These are phyloP conservation scores for Phytophthora citricola DNA, from an alignment of 352 stramenopile genomes.

Conservation along the genomic window DNA sequence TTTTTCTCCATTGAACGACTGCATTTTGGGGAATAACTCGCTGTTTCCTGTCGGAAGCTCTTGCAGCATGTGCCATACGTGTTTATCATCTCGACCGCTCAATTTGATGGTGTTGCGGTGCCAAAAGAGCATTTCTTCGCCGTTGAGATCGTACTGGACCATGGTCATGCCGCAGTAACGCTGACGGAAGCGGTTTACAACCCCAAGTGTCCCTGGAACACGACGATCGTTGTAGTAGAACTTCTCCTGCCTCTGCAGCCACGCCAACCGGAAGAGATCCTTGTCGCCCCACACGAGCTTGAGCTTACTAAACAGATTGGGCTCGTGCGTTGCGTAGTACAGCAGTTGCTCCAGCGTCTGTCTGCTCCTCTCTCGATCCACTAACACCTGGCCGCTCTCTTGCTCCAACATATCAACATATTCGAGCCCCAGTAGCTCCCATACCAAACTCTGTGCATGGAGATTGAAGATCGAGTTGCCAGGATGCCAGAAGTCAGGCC, in stretches of 20 bases:
- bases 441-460: slow-evolving; percentile 63
- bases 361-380: slow-evolving; percentile 40
- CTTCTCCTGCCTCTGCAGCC: slow-evolving; percentile 37
- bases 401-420: slow-evolving; percentile 62
- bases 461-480: slow-evolving; percentile 68
- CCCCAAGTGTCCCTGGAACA: slow-evolving; percentile 47
- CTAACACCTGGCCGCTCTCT: slow-evolving; percentile 58
- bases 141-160: slow-evolving; percentile 56
- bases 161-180: slow-evolving; percentile 60
- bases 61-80: slow-evolving; percentile 57
- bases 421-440: slow-evolving; percentile 49
- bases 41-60: slow-evolving; percentile 38
- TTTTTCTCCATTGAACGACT: slow-evolving; percentile 61
- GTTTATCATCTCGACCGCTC: slow-evolving; percentile 44
- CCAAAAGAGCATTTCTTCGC: slow-evolving; percentile 48
- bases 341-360: slow-evolving; percentile 52
- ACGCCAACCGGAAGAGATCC: slow-evolving; percentile 62
- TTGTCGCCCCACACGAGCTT: slow-evolving; percentile 68
- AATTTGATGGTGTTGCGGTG: slow-evolving; percentile 72
- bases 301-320: slow-evolving; percentile 55
- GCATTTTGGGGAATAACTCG: slow-evolving; percentile 38
- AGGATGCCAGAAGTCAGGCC: slow-evolving; percentile 58
- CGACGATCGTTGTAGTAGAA: slow-evolving; percentile 53
- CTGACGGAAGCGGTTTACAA: slow-evolving; percentile 42
- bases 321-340: slow-evolving; percentile 52